Evolutionary conservation across 2,329 filamentous ascomycete species (phyloP).

Genomic region (Macrophomina tecta): DNA sequence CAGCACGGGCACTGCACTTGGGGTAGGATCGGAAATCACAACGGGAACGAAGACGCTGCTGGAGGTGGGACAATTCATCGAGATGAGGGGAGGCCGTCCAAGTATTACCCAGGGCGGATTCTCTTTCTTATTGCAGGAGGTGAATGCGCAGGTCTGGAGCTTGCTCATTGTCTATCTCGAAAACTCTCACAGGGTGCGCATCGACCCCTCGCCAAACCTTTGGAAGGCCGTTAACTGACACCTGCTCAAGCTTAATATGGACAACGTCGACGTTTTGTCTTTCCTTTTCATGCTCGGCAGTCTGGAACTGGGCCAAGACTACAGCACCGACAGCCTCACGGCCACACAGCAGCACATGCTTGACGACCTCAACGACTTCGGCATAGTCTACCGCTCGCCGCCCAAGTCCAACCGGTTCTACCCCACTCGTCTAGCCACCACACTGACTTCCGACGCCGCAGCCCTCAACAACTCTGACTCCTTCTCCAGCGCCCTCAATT

Average conservation of each 20-base stretch:
- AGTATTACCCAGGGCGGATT: conserved; percentile 93
- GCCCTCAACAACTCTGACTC: conserved; percentile 73
- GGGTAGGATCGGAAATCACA: conserved; percentile 43
- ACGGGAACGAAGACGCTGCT: conserved; percentile 81
- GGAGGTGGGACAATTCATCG: conserved; percentile 79
- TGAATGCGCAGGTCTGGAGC: conserved; percentile 97
- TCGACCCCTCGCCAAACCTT: background rate
- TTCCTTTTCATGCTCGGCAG: conserved; percentile 96
- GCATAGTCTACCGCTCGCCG: conserved; percentile 75
- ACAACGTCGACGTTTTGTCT: conserved; percentile 90
- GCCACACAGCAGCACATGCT: conserved; percentile 85
- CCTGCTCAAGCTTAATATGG: conserved; percentile 65
- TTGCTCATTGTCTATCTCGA: conserved; percentile 92
- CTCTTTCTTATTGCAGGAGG: conserved; percentile 90
- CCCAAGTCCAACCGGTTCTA: conserved; percentile 66
- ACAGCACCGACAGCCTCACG: conserved; percentile 84
- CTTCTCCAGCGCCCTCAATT: conserved; percentile 69
- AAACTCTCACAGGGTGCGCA: conserved; percentile 58
- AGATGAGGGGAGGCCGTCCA: conserved; percentile 61
- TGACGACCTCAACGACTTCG: conserved; percentile 88
- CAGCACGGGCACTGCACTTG: conserved; percentile 56
- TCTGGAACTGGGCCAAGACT: conserved; percentile 88
- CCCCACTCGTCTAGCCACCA: conserved; percentile 91
- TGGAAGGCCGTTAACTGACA: background rate
- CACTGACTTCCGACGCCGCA: conserved; percentile 79